Base-by-base conservation (phyloP, 1,139 yeast species). In the Saccharomyces hybrid region DNA sequence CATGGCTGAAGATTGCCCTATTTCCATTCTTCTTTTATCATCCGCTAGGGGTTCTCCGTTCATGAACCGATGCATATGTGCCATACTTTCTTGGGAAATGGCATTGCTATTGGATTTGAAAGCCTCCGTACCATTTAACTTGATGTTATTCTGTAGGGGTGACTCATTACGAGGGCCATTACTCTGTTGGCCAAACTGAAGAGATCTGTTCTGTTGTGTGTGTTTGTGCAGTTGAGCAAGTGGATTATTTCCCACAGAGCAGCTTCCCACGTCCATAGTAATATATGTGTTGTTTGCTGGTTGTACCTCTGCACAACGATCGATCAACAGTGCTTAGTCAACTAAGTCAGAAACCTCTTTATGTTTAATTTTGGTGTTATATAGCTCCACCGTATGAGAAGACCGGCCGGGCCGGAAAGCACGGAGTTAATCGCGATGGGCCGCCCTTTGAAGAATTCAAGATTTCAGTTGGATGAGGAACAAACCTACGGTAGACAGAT, bases 241-340 rank as follows among this genome's bases (percentile, higher is more conserved):
- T 25, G 96, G 96, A 70, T 91, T 90, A 56, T 82, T 77, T 56
- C 81, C 79, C 2, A 86, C 85, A 2, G 96, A 85, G 73, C 97
- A 90, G 64, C 89, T 96, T 28, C 93, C 81, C 48, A 55, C 91
- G 54, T 63, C 61, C 64, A 63, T 65, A 23, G 28, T 54, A 9
- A 9, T 38, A 4, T 9, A 38, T 16, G 11, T 38, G 11, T 38
- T 38, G n/a, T 20, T 38, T 9, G 13, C 25, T 38, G 25, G 5
- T 34, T 20, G 13, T 38, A 9, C 16, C 9, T 20, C 11, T 16
- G 13, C 20, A 2, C 44, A 4, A 13, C 14, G 9, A 3, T 4
- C 11, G 2, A 16, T 4, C n/a, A 20, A 38, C 11, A 16, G n/a
- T 16, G n/a, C 13, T 38, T 16, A 9, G 44, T 38, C 5, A 38